A percentile compares a stretch with the other conserved stretches of the same genome.
These are phyloP conservation scores for Russula brevipes DNA, from an alignment of 768 basidiomycete genomes.

Conservation along the genomic window DNA sequence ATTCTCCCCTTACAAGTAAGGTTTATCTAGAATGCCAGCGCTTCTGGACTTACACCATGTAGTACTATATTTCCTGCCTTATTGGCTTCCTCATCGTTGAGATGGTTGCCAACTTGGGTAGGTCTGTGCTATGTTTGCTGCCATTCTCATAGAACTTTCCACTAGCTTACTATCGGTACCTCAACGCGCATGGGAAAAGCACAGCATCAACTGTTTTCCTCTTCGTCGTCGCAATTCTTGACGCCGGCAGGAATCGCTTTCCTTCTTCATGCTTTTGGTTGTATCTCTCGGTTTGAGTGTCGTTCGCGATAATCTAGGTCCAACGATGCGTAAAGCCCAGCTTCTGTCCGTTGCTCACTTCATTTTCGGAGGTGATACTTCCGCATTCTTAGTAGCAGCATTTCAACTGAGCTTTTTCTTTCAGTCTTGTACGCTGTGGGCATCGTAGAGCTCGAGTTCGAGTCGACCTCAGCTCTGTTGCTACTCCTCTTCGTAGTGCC, in stretches of 20 bases:
- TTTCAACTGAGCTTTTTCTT: neutral
- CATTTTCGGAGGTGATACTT: conserved; percentile 81
- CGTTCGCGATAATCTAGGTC: conserved; percentile 81
- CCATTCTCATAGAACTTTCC: neutral
- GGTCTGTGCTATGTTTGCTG: conserved; percentile 25
- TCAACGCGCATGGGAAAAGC: conserved; percentile 79
- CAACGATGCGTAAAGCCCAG: conserved; percentile 79
- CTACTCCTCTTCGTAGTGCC: conserved; percentile 90
- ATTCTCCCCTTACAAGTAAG: conserved; percentile 83
- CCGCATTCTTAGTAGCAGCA: neutral
- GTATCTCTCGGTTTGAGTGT: conserved; percentile 91
- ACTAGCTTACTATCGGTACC: conserved; percentile 86
- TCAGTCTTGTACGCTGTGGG: conserved; percentile 89
- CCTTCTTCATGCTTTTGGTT: conserved; percentile 91
- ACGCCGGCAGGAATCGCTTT: conserved; percentile 93
- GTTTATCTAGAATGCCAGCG: neutral
- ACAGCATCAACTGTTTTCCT: conserved; percentile 82
- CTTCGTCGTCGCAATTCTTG: conserved; percentile 91
- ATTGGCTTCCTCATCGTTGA: conserved; percentile 85
- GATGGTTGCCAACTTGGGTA: conserved; percentile 90
- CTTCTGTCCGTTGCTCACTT: conserved; percentile 82
- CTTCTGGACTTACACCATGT: conserved; percentile 12
- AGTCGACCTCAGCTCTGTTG: conserved; percentile 80
- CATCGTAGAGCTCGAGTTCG: conserved; percentile 87
- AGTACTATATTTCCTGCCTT: conserved; percentile 91